These are phyloP conservation scores for Erythrobasidium yunnanense DNA, from an alignment of 768 basidiomycete genomes.

Conservation along the genomic window DNA sequence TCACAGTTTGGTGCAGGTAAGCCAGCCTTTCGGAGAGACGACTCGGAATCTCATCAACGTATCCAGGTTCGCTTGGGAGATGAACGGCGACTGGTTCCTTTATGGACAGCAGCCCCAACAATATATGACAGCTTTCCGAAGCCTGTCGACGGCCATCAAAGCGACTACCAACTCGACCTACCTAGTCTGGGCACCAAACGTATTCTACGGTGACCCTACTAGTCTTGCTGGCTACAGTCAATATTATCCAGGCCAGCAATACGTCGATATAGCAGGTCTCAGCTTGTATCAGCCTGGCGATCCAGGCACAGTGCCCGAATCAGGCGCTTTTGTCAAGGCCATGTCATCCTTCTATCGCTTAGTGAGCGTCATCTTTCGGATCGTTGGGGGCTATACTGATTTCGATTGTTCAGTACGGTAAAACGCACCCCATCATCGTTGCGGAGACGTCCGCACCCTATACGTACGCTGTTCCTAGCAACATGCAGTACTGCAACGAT, in stretches of 20 bases:
- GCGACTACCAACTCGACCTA: conserved; percentile 24
- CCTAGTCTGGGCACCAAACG: conserved; percentile 30
- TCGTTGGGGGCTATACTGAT: neutral
- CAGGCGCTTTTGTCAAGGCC: neutral
- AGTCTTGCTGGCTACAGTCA: conserved; percentile 18
- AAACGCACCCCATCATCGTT: conserved; percentile 28
- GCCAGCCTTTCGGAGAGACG: too few relatives aligned
- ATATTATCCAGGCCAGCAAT: conserved; percentile 30
- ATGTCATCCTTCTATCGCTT: conserved; percentile 15
- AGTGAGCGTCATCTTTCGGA: neutral
- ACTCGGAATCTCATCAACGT: too few relatives aligned
- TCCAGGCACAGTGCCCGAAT: conserved; percentile 17
- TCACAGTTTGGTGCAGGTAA: conserved; percentile 31
- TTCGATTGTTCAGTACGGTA: conserved; percentile 5
- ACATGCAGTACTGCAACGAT: conserved; percentile 13
- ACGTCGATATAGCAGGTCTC: conserved; percentile 30
- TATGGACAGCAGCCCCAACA: conserved; percentile 25
- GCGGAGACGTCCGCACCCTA: conserved; percentile 29
- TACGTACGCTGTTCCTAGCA: conserved; percentile 28
- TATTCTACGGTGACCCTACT: conserved; percentile 20
- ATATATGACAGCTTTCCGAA: conserved; percentile 25
- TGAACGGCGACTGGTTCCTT: conserved; percentile 30
- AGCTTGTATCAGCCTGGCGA: conserved; percentile 23
- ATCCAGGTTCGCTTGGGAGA: conserved; percentile 31
- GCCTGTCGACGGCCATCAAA: conserved; percentile 6